Percentiles rank a stretch among this genome's conserved stretches.
These are phyloP conservation scores for Pholiota microspora DNA, from an alignment of 768 basidiomycete genomes.

Conservation along the genomic window DNA sequence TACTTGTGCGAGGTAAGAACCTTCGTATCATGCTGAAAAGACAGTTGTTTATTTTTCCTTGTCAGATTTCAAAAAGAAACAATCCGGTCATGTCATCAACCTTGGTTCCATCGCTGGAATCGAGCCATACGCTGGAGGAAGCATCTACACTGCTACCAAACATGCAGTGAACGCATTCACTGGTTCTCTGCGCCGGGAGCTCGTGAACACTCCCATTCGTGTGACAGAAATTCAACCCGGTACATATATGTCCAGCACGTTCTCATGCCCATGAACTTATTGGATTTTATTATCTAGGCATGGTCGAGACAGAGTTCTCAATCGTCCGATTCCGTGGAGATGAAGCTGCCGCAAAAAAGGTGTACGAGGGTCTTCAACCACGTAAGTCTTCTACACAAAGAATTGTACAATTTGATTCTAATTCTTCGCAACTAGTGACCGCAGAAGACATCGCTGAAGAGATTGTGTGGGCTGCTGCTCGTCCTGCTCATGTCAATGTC, in stretches of 20 bases:
- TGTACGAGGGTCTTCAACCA: conserved; percentile 87
- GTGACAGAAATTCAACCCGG: conserved; percentile 96
- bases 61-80: conserved; percentile 76
- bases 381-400: conserved; percentile 46
- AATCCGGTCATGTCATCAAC: conserved; percentile 89
- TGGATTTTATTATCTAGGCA: conserved; percentile 20
- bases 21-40: not conserved
- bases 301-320: conserved; percentile 77
- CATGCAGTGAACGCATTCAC: conserved; percentile 86
- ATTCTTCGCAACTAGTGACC: conserved; percentile 48
- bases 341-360: conserved; percentile 75
- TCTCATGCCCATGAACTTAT: not conserved
- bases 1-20: conserved; percentile 54
- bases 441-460: conserved; percentile 94
- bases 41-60: not conserved
- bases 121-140: conserved; percentile 87
- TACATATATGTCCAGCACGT: conserved; percentile 23
- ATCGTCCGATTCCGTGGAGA: conserved; percentile 89
- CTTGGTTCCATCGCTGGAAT: conserved; percentile 89
- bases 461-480: conserved; percentile 93
- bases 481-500: conserved; percentile 90
- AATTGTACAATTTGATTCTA: not conserved
- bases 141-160: conserved; percentile 92
- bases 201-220: conserved; percentile 90
- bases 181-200: conserved; percentile 75